Evolutionary conservation across 768 basidiomycete genomes (phyloP), one percentile per base, ranked within the genome.

Genomic region (Strobilomyces dryophilus): DNA sequence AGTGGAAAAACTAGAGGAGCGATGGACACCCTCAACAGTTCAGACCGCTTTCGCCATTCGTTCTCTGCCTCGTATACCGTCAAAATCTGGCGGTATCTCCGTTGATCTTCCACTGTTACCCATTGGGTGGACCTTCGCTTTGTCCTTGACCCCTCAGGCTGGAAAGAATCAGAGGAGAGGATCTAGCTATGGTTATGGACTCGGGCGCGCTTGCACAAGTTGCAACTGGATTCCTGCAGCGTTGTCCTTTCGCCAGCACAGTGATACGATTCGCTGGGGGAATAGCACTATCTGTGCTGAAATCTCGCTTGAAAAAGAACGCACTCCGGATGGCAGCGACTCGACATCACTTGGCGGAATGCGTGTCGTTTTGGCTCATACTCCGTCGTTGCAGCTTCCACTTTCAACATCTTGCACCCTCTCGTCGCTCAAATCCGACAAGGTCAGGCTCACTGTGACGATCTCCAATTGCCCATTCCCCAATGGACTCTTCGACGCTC

Each of bases 71-170:
- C 26, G 29, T 5, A 12, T 8, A 12, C 4, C 29, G 29, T 9
- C 48, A 18, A 34, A 0, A 11, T 31, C 39, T 4, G 32, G 14
- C 20, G 5, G 1, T 17, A 35, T 51, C 27, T 34, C 52, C 24
- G 14, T 65, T 26, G 14, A 49, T 3, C 49, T 64, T 26, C 63
- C 61, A 0, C 10, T 64, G 12, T 41, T 20, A 8, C 41, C 5
- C 21, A 35, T 50, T 12, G 57, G 63, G 17, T 63, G 57, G 62
- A 40, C 54, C 12, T 64, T 64, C 40, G 1, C 50, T 15, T 34
- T 63, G 21, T 52, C 48, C 14, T 32, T 65, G 54, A 35, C 47
- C 10, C 53, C 57, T 24, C 24, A 24, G 24, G 24, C 2, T 12
- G 24, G 3, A 29, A 29, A 29, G 29, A 3, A 6, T 29, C 29